Percentiles rank a stretch among this genome's conserved stretches.
Conservation (phyloP, 768 basidiomycete species). For the Hortiboletus campestris region DNA sequence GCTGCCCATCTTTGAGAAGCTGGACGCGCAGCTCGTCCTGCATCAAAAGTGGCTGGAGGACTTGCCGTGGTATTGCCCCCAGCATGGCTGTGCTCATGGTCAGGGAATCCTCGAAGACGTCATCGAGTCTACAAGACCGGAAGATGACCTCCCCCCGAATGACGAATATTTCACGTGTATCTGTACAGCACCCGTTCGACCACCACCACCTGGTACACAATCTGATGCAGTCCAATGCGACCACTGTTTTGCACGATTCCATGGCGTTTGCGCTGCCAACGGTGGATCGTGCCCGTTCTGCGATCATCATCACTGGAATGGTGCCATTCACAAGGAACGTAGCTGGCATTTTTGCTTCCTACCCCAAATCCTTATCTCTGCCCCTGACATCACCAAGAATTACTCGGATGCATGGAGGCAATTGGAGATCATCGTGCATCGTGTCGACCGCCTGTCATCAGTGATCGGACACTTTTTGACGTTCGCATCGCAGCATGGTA, state of each 20-base stretch:
- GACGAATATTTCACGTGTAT: conserved; percentile 88
- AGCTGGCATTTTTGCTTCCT: conserved; percentile 83
- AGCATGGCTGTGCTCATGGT: conserved; percentile 64
- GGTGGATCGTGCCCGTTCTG: conserved; percentile 93
- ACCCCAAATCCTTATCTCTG: conserved; percentile 63
- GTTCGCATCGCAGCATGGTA: conserved; percentile 63
- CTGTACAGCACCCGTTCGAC: conserved; percentile 71
- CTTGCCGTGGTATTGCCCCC: conserved; percentile 76
- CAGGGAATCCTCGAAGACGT: conserved; percentile 72
- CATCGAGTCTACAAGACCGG: conserved; percentile 66
- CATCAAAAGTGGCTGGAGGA: conserved; percentile 74
- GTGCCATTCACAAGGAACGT: conserved; percentile 76
- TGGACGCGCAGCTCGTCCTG: conserved; percentile 62
- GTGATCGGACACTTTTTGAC: conserved; percentile 80
- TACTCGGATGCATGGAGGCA: conserved; percentile 82
- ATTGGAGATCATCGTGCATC: conserved; percentile 75
- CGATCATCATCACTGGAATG: conserved; percentile 90
- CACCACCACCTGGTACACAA: conserved; percentile 67
- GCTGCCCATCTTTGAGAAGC: conserved; percentile 68
- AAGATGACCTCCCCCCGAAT: conserved; percentile 74
- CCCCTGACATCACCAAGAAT: conserved; percentile 75
- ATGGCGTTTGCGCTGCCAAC: conserved; percentile 79
- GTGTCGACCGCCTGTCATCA: conserved; percentile 70
- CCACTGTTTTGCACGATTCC: conserved; percentile 84
- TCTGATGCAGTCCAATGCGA: conserved; percentile 91